A percentile compares a stretch with the other conserved stretches of the same genome.
phyloP scores from a whole-genome alignment of 257 asterid species.

The Solanum pennellii region DNA sequence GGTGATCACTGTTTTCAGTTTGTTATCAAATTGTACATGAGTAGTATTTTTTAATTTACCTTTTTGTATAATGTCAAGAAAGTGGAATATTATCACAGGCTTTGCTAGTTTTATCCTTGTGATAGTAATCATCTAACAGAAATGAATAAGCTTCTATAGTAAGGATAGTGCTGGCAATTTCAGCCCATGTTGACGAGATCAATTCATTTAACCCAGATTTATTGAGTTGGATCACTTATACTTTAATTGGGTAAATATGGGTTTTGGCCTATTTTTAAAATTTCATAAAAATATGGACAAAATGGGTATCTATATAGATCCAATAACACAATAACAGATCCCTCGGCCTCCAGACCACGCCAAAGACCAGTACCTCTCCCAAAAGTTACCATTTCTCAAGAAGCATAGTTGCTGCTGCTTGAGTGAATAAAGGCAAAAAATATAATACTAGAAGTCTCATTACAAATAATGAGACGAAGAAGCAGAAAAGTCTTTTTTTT shows the following conservation, averaged over 20 bases:
- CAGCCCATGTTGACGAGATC: neutral
- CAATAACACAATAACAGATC: neutral
- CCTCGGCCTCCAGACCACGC: constrained; percentile 20
- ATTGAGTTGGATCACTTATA: too few species aligned
- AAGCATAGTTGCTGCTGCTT: constrained; percentile 72
- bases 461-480: neutral
- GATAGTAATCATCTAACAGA: neutral
- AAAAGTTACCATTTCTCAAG: constrained; percentile 33
- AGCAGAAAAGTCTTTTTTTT: neutral
- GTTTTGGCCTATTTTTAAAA: neutral
- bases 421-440: neutral
- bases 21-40: neutral
- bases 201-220: neutral
- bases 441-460: neutral
- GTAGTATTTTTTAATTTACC: neutral
- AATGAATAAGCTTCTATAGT: neutral
- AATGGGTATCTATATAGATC: neutral
- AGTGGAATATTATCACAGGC: neutral
- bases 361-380: constrained; percentile 18
- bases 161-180: neutral
- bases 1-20: neutral
- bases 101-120: neutral
- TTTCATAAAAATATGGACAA: neutral
- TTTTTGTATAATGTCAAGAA: neutral
- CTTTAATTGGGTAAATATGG: neutral